These are phyloP conservation scores for Neoascochyta sp. DNA, from an alignment of 2,329 filamentous ascomycete species.

Conservation along the genomic window DNA sequence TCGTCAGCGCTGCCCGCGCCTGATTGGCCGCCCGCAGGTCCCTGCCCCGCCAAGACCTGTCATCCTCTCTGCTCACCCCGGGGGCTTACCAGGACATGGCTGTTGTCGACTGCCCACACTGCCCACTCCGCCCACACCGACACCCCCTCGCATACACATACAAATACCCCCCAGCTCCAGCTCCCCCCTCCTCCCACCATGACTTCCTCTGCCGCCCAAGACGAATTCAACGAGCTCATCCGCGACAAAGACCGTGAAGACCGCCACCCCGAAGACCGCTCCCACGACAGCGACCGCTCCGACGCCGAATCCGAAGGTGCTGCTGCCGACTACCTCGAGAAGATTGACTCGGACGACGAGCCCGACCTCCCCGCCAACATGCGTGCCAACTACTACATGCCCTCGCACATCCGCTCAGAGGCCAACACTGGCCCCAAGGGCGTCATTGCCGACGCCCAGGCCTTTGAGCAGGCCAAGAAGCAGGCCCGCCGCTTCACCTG, in stretches of 20 bases:
- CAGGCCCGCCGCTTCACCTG: slow-evolving; percentile 36
- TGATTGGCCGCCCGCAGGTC: too few species aligned
- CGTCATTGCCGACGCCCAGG: slow-evolving; percentile 78
- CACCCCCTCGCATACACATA: slow-evolving; percentile 12
- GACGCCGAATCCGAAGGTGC: slow-evolving; percentile 53
- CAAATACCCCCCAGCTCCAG: slow-evolving; percentile 8
- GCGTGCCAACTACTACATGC: slow-evolving; percentile 53
- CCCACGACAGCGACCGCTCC: slow-evolving; percentile 59
- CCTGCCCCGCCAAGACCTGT: too few species aligned
- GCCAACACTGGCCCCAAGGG: slow-evolving; percentile 79
- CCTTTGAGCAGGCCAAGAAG: slow-evolving; percentile 63
- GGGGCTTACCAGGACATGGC: too few species aligned
- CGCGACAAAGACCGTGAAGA: slow-evolving; percentile 44
- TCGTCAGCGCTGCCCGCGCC: too few species aligned
- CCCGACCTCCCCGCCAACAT: slow-evolving; percentile 49
- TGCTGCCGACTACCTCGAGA: slow-evolving; percentile 54
- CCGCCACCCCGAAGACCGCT: slow-evolving; percentile 48
- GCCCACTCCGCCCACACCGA: slow-evolving; percentile 8
- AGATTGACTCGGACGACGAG: slow-evolving; percentile 51
- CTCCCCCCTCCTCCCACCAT: slow-evolving; percentile 37
- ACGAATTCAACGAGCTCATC: slow-evolving; percentile 52
- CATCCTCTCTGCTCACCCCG: too few species aligned
- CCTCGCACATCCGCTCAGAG: slow-evolving; percentile 62
- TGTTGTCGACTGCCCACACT: too few species aligned
- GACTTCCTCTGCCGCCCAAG: slow-evolving; percentile 45